Conservation (phyloP, 768 basidiomycete genomes). For the Podaxis sp. region DNA sequence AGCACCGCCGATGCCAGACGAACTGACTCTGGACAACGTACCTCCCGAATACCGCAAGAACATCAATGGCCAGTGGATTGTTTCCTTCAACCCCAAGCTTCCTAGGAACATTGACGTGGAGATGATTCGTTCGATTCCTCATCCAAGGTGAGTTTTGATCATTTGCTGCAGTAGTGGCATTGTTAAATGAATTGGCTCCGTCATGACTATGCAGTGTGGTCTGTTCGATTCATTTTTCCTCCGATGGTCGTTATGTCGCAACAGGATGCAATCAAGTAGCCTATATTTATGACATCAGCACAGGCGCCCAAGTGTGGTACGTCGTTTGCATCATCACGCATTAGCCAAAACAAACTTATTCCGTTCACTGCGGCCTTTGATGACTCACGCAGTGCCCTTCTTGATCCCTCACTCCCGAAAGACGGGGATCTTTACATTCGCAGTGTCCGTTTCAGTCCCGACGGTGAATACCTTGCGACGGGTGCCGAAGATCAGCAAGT, state of each 20-base stretch:
- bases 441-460: constrained; percentile 87
- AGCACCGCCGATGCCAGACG: constrained; percentile 28
- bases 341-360: background rate
- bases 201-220: constrained; percentile 37
- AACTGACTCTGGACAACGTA: constrained; percentile 41
- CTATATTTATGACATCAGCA: constrained; percentile 92
- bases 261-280: constrained; percentile 96
- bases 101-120: constrained; percentile 71
- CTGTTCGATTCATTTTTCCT: constrained; percentile 93
- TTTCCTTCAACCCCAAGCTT: constrained; percentile 76
- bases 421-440: constrained; percentile 43
- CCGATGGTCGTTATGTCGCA: constrained; percentile 89
- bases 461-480: constrained; percentile 90
- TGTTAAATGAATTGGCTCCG: background rate
- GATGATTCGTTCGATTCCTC: constrained; percentile 76
- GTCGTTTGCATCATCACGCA: constrained; percentile 21
- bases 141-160: constrained; percentile 62
- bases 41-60: constrained; percentile 61
- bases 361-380: background rate
- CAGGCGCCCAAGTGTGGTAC: constrained; percentile 82
- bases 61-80: constrained; percentile 76
- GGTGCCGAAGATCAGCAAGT: constrained; percentile 95
- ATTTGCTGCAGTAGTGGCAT: background rate
- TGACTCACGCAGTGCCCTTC: constrained; percentile 7
- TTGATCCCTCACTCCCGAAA: constrained; percentile 29